Percentiles rank a stretch among this genome's conserved stretches.
Conservation (phyloP, 1,139 yeast species). For the Yamadazyma diddensiae region DNA sequence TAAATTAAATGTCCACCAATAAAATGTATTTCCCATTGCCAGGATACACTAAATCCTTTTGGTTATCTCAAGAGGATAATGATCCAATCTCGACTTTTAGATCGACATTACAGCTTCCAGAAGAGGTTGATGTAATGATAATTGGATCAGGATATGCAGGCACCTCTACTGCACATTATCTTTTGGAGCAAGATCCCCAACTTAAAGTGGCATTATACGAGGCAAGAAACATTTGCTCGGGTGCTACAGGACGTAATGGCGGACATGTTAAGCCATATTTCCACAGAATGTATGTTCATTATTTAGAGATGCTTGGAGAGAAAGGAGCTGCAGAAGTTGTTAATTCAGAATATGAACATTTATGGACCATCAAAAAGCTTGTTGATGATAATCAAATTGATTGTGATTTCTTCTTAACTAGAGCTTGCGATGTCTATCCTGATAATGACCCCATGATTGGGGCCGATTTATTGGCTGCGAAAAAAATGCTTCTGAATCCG, state of each 20-base stretch:
- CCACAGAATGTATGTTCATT: constrained; percentile 21
- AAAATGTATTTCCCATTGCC: constrained; percentile 5
- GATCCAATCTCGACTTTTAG: constrained; percentile 7
- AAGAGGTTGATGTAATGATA: constrained; percentile 28
- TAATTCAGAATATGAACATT: constrained; percentile 28
- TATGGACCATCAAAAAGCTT: constrained; percentile 19
- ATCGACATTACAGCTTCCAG: constrained; percentile 4
- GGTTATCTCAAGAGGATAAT: constrained; percentile 7
- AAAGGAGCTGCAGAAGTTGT: constrained; percentile 28
- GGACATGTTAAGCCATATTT: constrained; percentile 43
- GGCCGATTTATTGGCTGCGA: constrained; percentile 14
- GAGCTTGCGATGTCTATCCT: constrained; percentile 31
- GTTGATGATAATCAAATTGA: constrained; percentile 28
- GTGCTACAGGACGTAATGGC: constrained; percentile 50
- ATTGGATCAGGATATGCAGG: constrained; percentile 44
- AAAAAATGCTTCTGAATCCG: constrained; percentile 17
- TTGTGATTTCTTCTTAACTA: constrained; percentile 27
- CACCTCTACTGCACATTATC: constrained; percentile 31
- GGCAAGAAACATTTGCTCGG: constrained; percentile 41
- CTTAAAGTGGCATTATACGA: constrained; percentile 27
- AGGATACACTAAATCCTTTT: constrained; percentile 9
- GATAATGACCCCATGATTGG: constrained; percentile 10
- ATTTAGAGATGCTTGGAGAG: constrained; percentile 19
- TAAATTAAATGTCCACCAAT: no score
- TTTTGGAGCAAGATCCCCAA: constrained; percentile 17